These are phyloP conservation scores for Trichoderma sp. DNA, from an alignment of 2,329 filamentous ascomycete genomes.

Conservation along the genomic window DNA sequence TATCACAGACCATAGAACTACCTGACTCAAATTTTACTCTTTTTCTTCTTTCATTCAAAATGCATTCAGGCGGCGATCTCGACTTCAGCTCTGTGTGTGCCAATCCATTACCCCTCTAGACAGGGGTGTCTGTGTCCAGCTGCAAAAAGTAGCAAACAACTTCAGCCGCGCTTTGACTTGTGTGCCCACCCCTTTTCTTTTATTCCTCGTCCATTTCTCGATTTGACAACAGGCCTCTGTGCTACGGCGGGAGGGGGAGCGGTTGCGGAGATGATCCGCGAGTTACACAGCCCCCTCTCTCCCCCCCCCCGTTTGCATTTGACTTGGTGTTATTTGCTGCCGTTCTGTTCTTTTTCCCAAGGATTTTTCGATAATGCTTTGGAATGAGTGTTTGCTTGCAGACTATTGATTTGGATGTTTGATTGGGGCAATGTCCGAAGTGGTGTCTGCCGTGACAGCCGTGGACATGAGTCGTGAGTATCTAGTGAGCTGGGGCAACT, in stretches of 20 bases:
- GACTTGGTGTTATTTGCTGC: neutral
- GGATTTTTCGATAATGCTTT: neutral
- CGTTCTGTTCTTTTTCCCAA: neutral
- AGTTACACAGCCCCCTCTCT: neutral
- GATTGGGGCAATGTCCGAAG: neutral
- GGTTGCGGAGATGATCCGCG: neutral
- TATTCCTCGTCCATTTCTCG: too few species aligned
- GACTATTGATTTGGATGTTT: conserved; percentile 6
- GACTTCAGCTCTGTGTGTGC: conserved; percentile 5
- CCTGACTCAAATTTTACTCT: neutral
- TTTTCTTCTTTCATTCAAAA: neutral
- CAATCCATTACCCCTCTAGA: conserved; percentile 3
- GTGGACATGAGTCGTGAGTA: neutral
- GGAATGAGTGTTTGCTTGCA: conserved; percentile 1
- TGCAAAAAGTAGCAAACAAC: conserved; percentile 15
- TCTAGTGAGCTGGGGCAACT: too few species aligned
- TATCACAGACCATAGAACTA: neutral
- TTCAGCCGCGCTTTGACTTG: neutral
- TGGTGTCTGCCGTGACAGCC: neutral
- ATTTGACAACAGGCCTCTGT: conserved; percentile 5
- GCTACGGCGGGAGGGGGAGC: neutral
- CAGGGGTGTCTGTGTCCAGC: neutral
- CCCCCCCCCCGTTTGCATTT: too few species aligned
- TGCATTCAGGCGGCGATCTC: neutral
- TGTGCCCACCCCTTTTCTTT: neutral